Evolutionary conservation across 2,329 filamentous ascomycete species (phyloP).

Genomic region (Achaetomium macrosporum): DNA sequence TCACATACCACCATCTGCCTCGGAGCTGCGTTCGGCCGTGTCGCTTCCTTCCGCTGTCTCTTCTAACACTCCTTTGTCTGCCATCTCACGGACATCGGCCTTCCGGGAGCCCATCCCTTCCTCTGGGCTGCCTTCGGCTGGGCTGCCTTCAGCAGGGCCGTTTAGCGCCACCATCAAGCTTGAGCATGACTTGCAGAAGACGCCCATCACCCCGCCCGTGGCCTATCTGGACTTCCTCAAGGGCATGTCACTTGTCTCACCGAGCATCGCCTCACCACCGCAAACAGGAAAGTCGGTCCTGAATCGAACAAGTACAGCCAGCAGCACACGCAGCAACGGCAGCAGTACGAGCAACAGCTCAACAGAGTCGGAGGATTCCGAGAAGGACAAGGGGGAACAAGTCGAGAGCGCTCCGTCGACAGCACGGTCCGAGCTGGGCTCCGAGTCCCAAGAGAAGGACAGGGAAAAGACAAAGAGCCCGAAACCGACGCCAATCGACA

Average conservation of each 20-base stretch:
- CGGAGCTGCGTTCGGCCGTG: constrained; percentile 47
- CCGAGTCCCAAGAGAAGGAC: constrained; percentile 42
- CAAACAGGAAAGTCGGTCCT: constrained; percentile 27
- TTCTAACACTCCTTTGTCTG: constrained; percentile 63
- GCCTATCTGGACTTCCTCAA: constrained; percentile 94
- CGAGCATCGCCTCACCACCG: constrained; percentile 37
- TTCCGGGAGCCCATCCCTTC: constrained; percentile 36
- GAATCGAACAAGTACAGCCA: constrained; percentile 40
- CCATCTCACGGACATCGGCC: constrained; percentile 32
- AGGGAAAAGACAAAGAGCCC: constrained; percentile 17
- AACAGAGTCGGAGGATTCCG: constrained; percentile 34
- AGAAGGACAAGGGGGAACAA: constrained; percentile 26
- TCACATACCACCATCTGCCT: constrained; percentile 33
- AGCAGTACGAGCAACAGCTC: constrained; percentile 44
- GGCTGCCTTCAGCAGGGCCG: constrained; percentile 32
- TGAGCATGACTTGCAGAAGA: constrained; percentile 61
- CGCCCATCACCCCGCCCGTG: constrained; percentile 82
- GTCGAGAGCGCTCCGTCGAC: constrained; percentile 47
- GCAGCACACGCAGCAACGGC: constrained; percentile 42
- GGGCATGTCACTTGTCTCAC: constrained; percentile 60
- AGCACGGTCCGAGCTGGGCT: constrained; percentile 49
- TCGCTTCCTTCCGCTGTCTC: constrained; percentile 46
- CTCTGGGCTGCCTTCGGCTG: constrained; percentile 36
- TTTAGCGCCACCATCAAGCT: constrained; percentile 56
- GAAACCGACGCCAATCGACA: constrained; percentile 22